A percentile compares a stretch with the other conserved stretches of the same genome.
These are phyloP conservation scores for Fusarium papillatum DNA, from an alignment of 2,329 filamentous ascomycete genomes.

Conservation along the genomic window DNA sequence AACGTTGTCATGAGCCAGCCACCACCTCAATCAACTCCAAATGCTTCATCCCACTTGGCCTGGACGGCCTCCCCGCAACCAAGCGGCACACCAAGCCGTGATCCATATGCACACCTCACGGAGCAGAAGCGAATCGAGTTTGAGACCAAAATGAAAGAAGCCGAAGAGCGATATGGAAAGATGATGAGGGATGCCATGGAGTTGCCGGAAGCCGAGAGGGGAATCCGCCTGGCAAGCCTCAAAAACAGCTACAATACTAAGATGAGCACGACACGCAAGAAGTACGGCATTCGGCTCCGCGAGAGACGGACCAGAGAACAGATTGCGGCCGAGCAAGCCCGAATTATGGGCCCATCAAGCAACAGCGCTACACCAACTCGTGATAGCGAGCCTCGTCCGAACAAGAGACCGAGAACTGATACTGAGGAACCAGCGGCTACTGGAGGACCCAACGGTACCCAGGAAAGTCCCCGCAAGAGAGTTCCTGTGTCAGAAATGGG, in stretches of 20 bases:
- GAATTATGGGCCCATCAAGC: constrained; percentile 44
- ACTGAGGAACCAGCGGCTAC: constrained; percentile 8
- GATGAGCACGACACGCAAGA: constrained; percentile 69
- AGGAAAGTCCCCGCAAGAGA: constrained; percentile 41
- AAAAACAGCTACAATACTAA: constrained; percentile 68
- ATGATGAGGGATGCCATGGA: constrained; percentile 58
- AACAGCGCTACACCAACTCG: constrained; percentile 21
- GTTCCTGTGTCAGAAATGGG: constrained; percentile 50
- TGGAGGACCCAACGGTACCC: neutral
- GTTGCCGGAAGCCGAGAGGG: constrained; percentile 50
- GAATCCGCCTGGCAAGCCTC: constrained; percentile 55
- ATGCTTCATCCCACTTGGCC: neutral
- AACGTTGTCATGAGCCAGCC: neutral
- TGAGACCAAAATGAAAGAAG: constrained; percentile 45
- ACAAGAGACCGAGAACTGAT: constrained; percentile 43
- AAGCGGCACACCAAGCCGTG: constrained; percentile 38
- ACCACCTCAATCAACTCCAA: neutral
- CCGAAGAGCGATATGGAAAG: constrained; percentile 53
- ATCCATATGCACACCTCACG: constrained; percentile 62
- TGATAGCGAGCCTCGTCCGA: constrained; percentile 21
- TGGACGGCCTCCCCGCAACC: constrained; percentile 8
- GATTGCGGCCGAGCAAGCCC: constrained; percentile 59
- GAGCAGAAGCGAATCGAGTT: constrained; percentile 42
- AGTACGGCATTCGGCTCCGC: constrained; percentile 68
- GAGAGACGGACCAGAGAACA: constrained; percentile 61